Evolutionary conservation across 495 filamentous ascomycete species (phyloP), one percentile per base, ranked within the genome.

Genomic region (Saxophila tyrrhenica): DNA sequence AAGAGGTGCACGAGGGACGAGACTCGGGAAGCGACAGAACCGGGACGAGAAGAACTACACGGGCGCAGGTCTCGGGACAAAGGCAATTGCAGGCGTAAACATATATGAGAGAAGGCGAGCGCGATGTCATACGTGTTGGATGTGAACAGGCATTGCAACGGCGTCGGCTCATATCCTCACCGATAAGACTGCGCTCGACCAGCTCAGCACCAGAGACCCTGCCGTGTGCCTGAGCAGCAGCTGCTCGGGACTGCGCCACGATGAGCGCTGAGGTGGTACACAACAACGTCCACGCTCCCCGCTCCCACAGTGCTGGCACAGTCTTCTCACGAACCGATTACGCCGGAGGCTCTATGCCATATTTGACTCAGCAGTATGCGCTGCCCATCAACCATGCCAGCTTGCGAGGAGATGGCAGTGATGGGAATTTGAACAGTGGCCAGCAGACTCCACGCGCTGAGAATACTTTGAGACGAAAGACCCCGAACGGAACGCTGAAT

Each of bases 391-490:
- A 67, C 39, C 51, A 47, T 16, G 50, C 7, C 13, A 39, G n/a
- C 0, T 48, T 25, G 5, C 44, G 32, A 15, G n/a, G 32, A 39
- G 46, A 55, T 25, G 46, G 39, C 29, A 39, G 19, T 21, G 57
- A 46, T 25, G 25, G 16, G 17, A 44, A 24, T 8, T 55, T 49
- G 13, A 56, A 62, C 8, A 52, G 57, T 25, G 60, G 62, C 50
- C 62, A 66, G 13, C 23, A 57, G 21, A 68, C 59, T 68, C 68
- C 61, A 57, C 62, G 60, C 15, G 61, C 67, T 17, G 89, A 96
- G 69, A 82, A 97, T 69, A 84, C 88, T 51, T 74, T 98, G 39
- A 78, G 92, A 57, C 80, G 92, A 46, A 98, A 98, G 65, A 97
- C 92, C 9, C 92, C 92, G 10, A 94, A 84, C 61, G 92, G 92